Evolutionary conservation across 495 filamentous ascomycete species (phyloP).

Genomic region (Aspergillus indologenus): DNA sequence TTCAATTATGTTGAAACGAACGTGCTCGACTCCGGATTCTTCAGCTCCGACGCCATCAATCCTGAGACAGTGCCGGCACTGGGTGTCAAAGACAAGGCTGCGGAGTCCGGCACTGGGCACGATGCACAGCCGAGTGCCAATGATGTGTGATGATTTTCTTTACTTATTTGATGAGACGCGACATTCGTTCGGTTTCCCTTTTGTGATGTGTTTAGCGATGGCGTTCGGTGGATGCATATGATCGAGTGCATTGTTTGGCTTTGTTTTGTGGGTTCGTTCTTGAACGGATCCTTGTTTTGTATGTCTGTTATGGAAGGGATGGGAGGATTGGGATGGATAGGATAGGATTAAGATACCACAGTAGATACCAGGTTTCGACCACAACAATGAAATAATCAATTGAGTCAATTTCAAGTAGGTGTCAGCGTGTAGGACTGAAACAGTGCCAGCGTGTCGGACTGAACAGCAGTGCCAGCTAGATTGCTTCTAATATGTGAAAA

Average conservation of each 20-base stretch:
- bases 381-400: neutral
- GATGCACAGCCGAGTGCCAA: constrained; percentile 12
- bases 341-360: neutral
- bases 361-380: neutral
- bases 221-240: constrained; percentile 27
- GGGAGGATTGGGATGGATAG: neutral
- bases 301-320: neutral
- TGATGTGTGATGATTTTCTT: constrained; percentile 25
- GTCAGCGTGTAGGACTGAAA: no score
- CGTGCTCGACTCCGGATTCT: constrained; percentile 40
- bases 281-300: neutral
- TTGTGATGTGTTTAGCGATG: constrained; percentile 35
- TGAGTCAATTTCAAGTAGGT: no score
- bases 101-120: constrained; percentile 13
- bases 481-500: no score
- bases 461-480: no score
- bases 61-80: constrained; percentile 21
- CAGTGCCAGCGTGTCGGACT: no score
- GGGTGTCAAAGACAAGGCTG: constrained; percentile 24
- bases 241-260: neutral
- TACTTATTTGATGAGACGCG: constrained; percentile 7
- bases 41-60: constrained; percentile 38
- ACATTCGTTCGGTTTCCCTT: constrained; percentile 9
- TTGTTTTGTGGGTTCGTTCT: neutral
- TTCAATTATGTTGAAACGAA: constrained; percentile 30